These are phyloP conservation scores for Phytopythium mirpurense DNA, from an alignment of 352 stramenopile species.

Conservation along the genomic window DNA sequence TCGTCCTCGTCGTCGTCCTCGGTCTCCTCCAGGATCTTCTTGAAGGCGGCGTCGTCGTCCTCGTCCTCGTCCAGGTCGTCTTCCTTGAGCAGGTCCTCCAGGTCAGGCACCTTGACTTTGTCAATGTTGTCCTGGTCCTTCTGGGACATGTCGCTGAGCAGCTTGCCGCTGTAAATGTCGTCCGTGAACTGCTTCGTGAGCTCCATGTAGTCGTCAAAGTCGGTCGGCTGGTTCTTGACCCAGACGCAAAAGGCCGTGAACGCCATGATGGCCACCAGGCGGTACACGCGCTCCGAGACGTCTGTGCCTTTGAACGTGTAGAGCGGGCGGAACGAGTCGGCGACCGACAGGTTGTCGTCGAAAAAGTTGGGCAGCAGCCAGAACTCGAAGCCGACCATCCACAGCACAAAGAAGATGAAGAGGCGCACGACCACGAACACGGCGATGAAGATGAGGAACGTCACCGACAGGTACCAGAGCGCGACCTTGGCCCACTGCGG, in stretches of 20 bases:
- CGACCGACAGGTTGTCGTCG: constrained; percentile 96
- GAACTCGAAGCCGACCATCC: constrained; percentile 96
- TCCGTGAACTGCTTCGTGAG: constrained; percentile 99
- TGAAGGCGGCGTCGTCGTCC: constrained; percentile 66
- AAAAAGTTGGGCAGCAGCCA: constrained; percentile 99
- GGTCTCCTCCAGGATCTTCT: constrained; percentile 77
- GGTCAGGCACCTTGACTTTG: constrained; percentile 88
- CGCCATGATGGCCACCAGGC: constrained; percentile 86
- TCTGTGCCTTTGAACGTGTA: constrained; percentile 86
- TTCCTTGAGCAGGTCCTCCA: constrained; percentile 82
- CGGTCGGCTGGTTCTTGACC: constrained; percentile 98
- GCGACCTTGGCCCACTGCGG: constrained; percentile 97
- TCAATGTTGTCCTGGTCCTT: constrained; percentile 98
- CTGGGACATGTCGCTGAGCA: constrained; percentile 97
- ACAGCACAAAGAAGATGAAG: constrained; percentile 95
- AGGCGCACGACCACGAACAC: constrained; percentile 95
- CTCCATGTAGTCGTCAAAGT: constrained; percentile 99
- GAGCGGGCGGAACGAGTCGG: constrained; percentile 97
- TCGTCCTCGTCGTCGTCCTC: constrained; percentile 44
- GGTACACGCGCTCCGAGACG: constrained; percentile 93
- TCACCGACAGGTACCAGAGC: constrained; percentile 99
- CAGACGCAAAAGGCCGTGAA: constrained; percentile 97
- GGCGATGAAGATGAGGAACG: constrained; percentile 98
- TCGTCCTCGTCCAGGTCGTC: constrained; percentile 76
- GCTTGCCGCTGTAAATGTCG: constrained; percentile 98